A percentile compares a stretch with the other conserved stretches of the same genome.
Evolutionary conservation across 768 basidiomycete species (phyloP).

Genomic region (Strobilomyces dryophilus): DNA sequence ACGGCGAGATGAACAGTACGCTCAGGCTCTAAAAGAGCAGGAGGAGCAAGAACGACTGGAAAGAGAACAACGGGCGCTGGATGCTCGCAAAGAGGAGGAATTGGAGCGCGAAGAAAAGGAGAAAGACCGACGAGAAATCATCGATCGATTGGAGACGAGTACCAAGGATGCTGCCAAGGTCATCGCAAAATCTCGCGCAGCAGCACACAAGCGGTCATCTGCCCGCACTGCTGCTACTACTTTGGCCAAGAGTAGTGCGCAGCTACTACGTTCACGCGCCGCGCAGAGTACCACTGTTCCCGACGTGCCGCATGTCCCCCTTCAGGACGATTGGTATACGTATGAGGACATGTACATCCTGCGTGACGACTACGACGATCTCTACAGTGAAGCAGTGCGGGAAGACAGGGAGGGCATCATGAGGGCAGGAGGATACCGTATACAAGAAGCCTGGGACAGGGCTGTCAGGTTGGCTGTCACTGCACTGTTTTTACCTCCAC

Average conservation of each 20-base stretch:
- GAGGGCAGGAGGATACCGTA: conserved; percentile 77
- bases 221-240: conserved; percentile 47
- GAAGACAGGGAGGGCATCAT: conserved; percentile 74
- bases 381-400: conserved; percentile 70
- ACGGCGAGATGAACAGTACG: conserved; percentile 76
- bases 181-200: conserved; percentile 63
- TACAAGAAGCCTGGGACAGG: conserved; percentile 84
- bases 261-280: conserved; percentile 57
- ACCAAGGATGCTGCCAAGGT: conserved; percentile 66
- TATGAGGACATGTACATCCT: conserved; percentile 67
- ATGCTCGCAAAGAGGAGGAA: conserved; percentile 65
- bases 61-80: conserved; percentile 63
- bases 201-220: conserved; percentile 56
- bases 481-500: conserved; percentile 60
- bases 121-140: conserved; percentile 66
- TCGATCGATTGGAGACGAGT: conserved; percentile 77
- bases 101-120: conserved; percentile 75
- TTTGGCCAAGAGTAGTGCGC: conserved; percentile 41
- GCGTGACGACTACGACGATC: conserved; percentile 61
- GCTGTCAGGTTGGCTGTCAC: conserved; percentile 72
- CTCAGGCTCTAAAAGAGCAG: conserved; percentile 65
- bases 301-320: conserved; percentile 75
- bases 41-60: conserved; percentile 77
- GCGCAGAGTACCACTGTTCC: conserved; percentile 64
- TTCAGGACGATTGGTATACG: conserved; percentile 72